These are phyloP conservation scores for Amanita pseudoporphyria DNA, from an alignment of 768 basidiomycete genomes.

Conservation along the genomic window DNA sequence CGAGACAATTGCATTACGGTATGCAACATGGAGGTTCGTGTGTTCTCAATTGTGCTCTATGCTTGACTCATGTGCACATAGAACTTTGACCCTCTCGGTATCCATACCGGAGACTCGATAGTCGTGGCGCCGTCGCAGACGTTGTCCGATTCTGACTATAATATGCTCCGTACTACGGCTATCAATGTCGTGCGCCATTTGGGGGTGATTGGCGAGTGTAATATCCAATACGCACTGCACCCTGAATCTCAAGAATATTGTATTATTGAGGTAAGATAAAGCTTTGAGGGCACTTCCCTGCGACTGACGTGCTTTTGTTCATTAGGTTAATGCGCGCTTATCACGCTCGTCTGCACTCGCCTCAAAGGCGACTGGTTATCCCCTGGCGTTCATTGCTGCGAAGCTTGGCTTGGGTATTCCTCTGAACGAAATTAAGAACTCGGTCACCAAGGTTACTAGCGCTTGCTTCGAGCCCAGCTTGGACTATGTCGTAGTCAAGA, in stretches of 20 bases:
- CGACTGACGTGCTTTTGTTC: background rate
- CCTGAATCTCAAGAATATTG: conserved; percentile 94
- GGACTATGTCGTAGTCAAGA: conserved; percentile 97
- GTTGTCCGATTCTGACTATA: conserved; percentile 97
- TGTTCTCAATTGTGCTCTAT: background rate
- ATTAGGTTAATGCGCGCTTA: conserved; percentile 82
- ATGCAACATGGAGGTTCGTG: conserved; percentile 97
- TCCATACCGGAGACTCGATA: conserved; percentile 98
- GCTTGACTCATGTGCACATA: conserved; percentile 21
- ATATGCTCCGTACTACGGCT: conserved; percentile 97
- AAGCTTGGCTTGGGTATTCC: conserved; percentile 97
- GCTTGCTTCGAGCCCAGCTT: conserved; percentile 98
- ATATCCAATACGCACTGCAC: conserved; percentile 98
- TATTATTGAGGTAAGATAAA: conserved; percentile 75
- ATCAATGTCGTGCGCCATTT: conserved; percentile 99
- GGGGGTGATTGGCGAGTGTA: conserved; percentile 96
- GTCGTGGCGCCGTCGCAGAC: conserved; percentile 98
- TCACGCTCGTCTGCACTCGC: conserved; percentile 96
- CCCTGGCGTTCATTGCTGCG: conserved; percentile 95
- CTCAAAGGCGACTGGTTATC: conserved; percentile 98
- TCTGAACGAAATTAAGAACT: conserved; percentile 95
- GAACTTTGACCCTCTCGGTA: conserved; percentile 99
- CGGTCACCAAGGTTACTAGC: conserved; percentile 91
- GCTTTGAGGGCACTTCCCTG: background rate
- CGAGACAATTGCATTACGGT: conserved; percentile 98